These are phyloP conservation scores for Trametes polyzona DNA, from an alignment of 1,284 basidiomycete genomes.

Conservation along the genomic window DNA sequence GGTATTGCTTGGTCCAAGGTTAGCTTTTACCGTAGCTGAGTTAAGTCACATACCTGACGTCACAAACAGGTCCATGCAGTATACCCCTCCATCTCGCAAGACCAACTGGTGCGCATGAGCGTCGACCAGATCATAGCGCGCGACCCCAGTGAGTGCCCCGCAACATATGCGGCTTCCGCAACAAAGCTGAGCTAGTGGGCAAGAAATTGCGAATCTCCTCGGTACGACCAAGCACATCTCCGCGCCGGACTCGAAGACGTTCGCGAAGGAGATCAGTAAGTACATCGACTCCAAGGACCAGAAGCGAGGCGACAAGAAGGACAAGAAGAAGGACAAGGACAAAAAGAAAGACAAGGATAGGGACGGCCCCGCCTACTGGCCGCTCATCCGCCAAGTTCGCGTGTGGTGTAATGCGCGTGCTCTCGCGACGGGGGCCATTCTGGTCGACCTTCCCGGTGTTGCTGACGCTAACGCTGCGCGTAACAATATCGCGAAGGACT, in stretches of 20 bases:
- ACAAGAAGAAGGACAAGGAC: slow-evolving; percentile 43
- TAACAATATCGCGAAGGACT: slow-evolving; percentile 59
- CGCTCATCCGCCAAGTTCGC: slow-evolving; percentile 61
- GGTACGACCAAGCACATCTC: slow-evolving; percentile 57
- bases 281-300: slow-evolving; percentile 69
- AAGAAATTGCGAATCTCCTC: slow-evolving; percentile 49
- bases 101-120: slow-evolving; percentile 51
- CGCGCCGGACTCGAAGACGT: slow-evolving; percentile 53
- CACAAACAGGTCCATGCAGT: slow-evolving; percentile 57
- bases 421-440: slow-evolving; percentile 57
- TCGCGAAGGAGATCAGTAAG: slow-evolving; percentile 58
- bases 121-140: slow-evolving; percentile 52
- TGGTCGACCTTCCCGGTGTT: slow-evolving; percentile 67
- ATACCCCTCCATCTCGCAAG: slow-evolving; percentile 54
- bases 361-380: slow-evolving; percentile 57
- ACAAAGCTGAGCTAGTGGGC: not conserved
- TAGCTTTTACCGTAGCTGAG: not conserved
- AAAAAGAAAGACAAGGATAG: slow-evolving; percentile 40
- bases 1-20: slow-evolving; percentile 67
- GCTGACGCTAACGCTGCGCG: slow-evolving; percentile 63
- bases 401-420: slow-evolving; percentile 57
- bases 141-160: slow-evolving; percentile 45
- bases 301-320: slow-evolving; percentile 47
- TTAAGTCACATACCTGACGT: not conserved
- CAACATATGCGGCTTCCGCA: not conserved